phyloP scores from a whole-genome alignment of 2,329 filamentous ascomycete genomes.

The Fusarium sp. region DNA sequence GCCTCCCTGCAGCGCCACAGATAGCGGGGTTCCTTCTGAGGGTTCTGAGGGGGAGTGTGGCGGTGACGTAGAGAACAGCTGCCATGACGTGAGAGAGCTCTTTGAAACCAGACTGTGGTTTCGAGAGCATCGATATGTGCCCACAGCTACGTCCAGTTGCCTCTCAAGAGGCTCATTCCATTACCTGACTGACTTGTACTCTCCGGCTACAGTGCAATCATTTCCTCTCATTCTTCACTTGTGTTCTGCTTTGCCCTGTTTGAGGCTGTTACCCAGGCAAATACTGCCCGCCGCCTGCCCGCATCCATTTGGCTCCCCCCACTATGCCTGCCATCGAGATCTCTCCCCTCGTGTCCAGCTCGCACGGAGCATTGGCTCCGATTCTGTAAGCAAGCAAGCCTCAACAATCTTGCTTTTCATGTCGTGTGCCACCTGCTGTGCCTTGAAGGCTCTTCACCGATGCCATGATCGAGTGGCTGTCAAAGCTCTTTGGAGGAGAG shows the following conservation, averaged over 20 bases:
- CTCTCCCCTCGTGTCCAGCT: slow-evolving; percentile 27
- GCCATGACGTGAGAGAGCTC: slow-evolving; percentile 16
- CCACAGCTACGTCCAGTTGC: slow-evolving; percentile 6
- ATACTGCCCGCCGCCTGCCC: slow-evolving; percentile 6
- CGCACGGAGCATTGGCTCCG: slow-evolving; percentile 39
- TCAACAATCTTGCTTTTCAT: slow-evolving; percentile 16
- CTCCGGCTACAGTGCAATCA: neutral
- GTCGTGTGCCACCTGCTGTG: neutral
- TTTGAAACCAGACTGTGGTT: neutral
- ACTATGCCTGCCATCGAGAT: slow-evolving; percentile 39
- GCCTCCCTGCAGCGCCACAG: slow-evolving; percentile 31
- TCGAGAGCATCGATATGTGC: neutral
- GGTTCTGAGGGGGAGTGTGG: slow-evolving; percentile 20
- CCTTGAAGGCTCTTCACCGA: slow-evolving; percentile 1
- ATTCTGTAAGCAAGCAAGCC: slow-evolving; percentile 3
- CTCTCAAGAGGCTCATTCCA: slow-evolving; percentile 10
- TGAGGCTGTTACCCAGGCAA: slow-evolving; percentile 9
- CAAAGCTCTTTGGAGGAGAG: slow-evolving; percentile 4
- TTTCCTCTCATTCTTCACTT: neutral
- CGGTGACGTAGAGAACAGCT: slow-evolving; percentile 34
- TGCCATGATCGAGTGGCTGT: slow-evolving; percentile 21
- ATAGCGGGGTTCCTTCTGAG: slow-evolving; percentile 19
- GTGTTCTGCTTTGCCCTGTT: neutral
- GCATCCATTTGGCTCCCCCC: slow-evolving; percentile 19
- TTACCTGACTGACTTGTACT: neutral